A percentile compares a stretch with the other conserved stretches of the same genome.
Conservation (phyloP, 805 yeast species). For the Nakazawaea siamensis region DNA sequence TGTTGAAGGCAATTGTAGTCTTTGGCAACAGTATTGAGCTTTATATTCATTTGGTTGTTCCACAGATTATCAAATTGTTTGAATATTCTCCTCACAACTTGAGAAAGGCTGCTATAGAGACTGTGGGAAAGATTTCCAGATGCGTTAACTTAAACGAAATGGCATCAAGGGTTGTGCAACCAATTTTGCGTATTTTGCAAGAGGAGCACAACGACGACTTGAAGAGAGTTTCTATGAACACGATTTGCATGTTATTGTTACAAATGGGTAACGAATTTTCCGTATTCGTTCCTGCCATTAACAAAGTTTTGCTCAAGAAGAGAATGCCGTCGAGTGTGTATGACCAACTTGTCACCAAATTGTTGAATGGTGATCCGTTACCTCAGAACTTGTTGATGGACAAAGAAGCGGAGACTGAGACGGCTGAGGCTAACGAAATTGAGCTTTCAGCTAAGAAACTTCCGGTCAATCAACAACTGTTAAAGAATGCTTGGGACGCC, state of each 20-base stretch:
- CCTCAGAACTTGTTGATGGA: slow-evolving; percentile 71
- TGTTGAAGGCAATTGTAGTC: slow-evolving; percentile 72
- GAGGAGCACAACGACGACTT: slow-evolving; percentile 34
- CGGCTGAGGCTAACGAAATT: slow-evolving; percentile 45
- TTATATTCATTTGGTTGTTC: slow-evolving; percentile 78
- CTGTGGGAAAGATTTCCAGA: slow-evolving; percentile 75
- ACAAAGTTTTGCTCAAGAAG: slow-evolving; percentile 52
- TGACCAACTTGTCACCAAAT: slow-evolving; percentile 72
- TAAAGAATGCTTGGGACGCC: slow-evolving; percentile 88
- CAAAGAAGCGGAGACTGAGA: slow-evolving; percentile 33
- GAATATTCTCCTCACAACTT: slow-evolving; percentile 60
- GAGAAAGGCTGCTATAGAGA: slow-evolving; percentile 67
- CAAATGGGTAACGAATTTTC: slow-evolving; percentile 80
- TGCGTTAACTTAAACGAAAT: slow-evolving; percentile 71
- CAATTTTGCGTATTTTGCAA: slow-evolving; percentile 62
- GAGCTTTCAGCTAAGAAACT: slow-evolving; percentile 68
- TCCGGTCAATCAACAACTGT: slow-evolving; percentile 54
- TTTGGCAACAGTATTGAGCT: slow-evolving; percentile 89
- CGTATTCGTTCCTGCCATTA: slow-evolving; percentile 79
- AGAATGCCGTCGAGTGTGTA: slow-evolving; percentile 65
- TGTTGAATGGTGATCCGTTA: slow-evolving; percentile 77
- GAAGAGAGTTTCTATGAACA: slow-evolving; percentile 59
- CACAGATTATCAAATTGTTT: slow-evolving; percentile 73
- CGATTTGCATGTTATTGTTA: slow-evolving; percentile 66
- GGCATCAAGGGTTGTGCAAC: slow-evolving; percentile 87